Percentiles rank a stretch among this genome's conserved stretches.
Conservation (phyloP, 2,329 filamentous ascomycete species). For the Knoxdaviesia capensis region DNA sequence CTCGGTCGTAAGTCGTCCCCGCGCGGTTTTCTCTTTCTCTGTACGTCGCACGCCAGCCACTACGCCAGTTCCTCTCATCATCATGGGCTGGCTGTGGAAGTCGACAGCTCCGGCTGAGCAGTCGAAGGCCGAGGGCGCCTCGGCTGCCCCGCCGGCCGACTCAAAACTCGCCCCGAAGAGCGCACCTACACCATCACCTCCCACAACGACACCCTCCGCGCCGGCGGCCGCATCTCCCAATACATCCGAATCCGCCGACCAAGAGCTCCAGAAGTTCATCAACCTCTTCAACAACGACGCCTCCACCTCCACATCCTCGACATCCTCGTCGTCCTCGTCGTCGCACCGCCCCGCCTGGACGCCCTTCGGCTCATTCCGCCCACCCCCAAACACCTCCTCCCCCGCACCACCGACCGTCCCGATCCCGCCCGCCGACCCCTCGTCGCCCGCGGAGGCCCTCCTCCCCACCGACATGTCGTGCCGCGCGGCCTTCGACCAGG, state of each 20-base stretch:
- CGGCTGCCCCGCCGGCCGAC: background rate
- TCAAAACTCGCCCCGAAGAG: conserved; percentile 6
- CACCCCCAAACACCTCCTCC: conserved; percentile 14
- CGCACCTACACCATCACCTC: conserved; percentile 4
- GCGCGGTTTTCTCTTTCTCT: too few relatives aligned
- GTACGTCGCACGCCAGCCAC: too few relatives aligned
- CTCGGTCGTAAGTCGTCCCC: too few relatives aligned
- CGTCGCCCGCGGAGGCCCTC: conserved; percentile 38
- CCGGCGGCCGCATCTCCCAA: conserved; percentile 4
- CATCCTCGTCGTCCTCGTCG: conserved; percentile 10
- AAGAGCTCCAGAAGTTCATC: conserved; percentile 34
- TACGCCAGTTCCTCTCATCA: conserved; percentile 5
- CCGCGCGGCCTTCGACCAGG: conserved; percentile 73
- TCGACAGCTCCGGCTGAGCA: conserved; percentile 15
- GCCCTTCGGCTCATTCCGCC: conserved; percentile 10
- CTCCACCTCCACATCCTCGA: conserved; percentile 7
- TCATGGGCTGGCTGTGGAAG: conserved; percentile 44
- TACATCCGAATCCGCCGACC: conserved; percentile 15
- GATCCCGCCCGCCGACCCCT: conserved; percentile 4
- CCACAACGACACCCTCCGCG: conserved; percentile 6
- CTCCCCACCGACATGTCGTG: conserved; percentile 77
- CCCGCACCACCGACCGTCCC: conserved; percentile 6
- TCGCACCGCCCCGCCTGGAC: conserved; percentile 9
- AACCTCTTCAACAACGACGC: conserved; percentile 20
- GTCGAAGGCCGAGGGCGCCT: background rate